phyloP scores from a whole-genome alignment of 768 basidiomycete genomes.

The Flagelloscypha sp. region DNA sequence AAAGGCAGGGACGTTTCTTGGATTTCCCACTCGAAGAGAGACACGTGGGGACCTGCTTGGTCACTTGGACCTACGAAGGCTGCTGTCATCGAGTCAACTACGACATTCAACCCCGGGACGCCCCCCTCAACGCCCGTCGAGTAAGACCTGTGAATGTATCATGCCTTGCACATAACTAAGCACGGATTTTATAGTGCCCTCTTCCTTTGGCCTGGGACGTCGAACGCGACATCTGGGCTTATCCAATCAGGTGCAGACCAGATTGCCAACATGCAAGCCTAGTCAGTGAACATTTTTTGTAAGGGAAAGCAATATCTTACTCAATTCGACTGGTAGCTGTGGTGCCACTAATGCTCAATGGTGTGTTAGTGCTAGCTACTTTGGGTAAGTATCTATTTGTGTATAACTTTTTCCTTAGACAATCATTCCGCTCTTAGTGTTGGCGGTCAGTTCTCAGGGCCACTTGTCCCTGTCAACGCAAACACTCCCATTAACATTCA shows the following conservation, averaged over 20 bases:
- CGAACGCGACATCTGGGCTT: constrained; percentile 9
- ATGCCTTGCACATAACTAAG: no score
- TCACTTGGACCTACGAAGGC: constrained; percentile 2
- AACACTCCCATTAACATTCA: constrained; percentile 3
- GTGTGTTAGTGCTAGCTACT: constrained; percentile 3
- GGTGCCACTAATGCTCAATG: constrained; percentile 1
- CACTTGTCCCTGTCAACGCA: constrained; percentile 2
- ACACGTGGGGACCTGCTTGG: constrained; percentile 2
- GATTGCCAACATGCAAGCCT: constrained; percentile 1
- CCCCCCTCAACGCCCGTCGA: no score
- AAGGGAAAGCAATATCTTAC: no score
- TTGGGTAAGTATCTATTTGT: constrained; percentile 1
- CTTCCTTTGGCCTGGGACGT: constrained; percentile 7
- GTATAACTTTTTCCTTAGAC: background rate
- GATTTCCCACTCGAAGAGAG: no score
- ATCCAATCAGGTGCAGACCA: constrained; percentile 8
- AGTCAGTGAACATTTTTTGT: constrained; percentile 1
- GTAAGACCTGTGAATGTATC: no score
- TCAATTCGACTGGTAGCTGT: no score
- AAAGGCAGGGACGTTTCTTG: no score
- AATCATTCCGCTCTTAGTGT: constrained; percentile 1
- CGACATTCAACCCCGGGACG: background rate
- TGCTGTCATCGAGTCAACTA: constrained; percentile 1
- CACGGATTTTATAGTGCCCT: no score
- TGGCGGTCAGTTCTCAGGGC: constrained; percentile 1